Percentiles rank a stretch among this genome's conserved stretches.
phyloP scores from a whole-genome alignment of 768 basidiomycete species.

The Pleurotus tuber-regium region DNA sequence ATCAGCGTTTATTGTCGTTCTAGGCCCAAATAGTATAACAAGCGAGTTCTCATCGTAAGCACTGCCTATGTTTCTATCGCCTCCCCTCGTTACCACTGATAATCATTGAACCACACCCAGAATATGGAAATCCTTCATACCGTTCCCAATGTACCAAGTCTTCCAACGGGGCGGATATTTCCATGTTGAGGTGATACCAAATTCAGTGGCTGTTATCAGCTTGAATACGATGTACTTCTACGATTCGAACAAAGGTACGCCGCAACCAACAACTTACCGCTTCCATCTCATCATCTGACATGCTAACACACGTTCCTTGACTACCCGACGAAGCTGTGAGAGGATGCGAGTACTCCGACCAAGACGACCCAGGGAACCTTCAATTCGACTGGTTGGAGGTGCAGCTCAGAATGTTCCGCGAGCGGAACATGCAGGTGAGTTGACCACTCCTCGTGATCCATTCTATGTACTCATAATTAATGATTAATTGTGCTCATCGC shows the following conservation, averaged over 20 bases:
- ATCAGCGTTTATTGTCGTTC: constrained; percentile 12
- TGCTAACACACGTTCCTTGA: constrained; percentile 7
- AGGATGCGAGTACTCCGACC: constrained; percentile 63
- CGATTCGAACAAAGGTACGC: constrained; percentile 79
- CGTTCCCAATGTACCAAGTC: constrained; percentile 72
- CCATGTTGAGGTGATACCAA: constrained; percentile 74
- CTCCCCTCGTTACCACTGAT: constrained; percentile 14
- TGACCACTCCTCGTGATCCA: too few species aligned
- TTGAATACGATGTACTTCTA: constrained; percentile 92
- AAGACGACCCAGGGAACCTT: constrained; percentile 82
- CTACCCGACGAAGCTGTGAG: constrained; percentile 55
- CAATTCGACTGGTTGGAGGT: constrained; percentile 91
- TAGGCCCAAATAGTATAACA: constrained; percentile 69
- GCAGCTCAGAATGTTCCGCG: constrained; percentile 66
- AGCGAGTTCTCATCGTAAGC: constrained; percentile 68
- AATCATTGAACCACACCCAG: constrained; percentile 38
- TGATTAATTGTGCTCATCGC: constrained; percentile 11
- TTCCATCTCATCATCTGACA: constrained; percentile 14
- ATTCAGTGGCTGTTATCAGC: constrained; percentile 73
- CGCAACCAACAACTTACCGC: neutral
- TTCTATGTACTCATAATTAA: constrained; percentile 10
- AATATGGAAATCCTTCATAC: constrained; percentile 83
- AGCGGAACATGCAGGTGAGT: constrained; percentile 71
- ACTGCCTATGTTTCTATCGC: constrained; percentile 9
- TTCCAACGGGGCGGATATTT: constrained; percentile 90